These are phyloP conservation scores for Dactylis glomerata DNA, from an alignment of 176 grass and related monocot genomes.

Conservation along the genomic window DNA sequence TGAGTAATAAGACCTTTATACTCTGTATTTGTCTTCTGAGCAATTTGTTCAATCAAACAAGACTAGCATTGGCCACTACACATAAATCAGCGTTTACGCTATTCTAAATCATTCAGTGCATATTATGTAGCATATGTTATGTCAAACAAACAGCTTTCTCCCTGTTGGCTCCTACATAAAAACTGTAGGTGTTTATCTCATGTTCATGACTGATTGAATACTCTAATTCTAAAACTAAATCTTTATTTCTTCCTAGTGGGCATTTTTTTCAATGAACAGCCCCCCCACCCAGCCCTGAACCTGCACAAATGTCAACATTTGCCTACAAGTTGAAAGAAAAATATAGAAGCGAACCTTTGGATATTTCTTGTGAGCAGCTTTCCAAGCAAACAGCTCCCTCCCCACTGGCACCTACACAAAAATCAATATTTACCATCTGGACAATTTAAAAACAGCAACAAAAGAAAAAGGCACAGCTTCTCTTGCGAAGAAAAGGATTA, in stretches of 20 bases:
- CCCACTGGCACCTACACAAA: conserved; percentile 24
- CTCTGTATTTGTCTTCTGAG: neutral
- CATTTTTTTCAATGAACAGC: neutral
- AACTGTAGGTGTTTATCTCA: neutral
- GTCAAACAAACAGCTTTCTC: neutral
- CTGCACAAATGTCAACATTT: conserved; percentile 10
- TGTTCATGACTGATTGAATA: neutral
- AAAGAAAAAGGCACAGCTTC: neutral
- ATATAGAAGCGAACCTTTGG: conserved; percentile 29
- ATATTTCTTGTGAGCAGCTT: neutral
- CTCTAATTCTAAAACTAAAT: conserved; percentile 3
- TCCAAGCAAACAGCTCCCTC: conserved; percentile 1
- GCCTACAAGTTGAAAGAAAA: neutral
- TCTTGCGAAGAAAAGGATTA: neutral
- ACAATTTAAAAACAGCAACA: conserved; percentile 6
- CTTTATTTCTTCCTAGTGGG: neutral
- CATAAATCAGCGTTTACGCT: neutral
- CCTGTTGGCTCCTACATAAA: neutral
- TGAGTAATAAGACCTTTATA: neutral
- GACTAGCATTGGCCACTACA: neutral
- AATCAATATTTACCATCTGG: neutral
- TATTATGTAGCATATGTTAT: neutral
- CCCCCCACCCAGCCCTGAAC: neutral
- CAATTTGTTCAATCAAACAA: neutral
- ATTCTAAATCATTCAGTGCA: neutral